Percentiles rank a stretch among this genome's conserved stretches.
Evolutionary conservation across 805 yeast species (phyloP).

Genomic region (Nakazawaea ernobii): DNA sequence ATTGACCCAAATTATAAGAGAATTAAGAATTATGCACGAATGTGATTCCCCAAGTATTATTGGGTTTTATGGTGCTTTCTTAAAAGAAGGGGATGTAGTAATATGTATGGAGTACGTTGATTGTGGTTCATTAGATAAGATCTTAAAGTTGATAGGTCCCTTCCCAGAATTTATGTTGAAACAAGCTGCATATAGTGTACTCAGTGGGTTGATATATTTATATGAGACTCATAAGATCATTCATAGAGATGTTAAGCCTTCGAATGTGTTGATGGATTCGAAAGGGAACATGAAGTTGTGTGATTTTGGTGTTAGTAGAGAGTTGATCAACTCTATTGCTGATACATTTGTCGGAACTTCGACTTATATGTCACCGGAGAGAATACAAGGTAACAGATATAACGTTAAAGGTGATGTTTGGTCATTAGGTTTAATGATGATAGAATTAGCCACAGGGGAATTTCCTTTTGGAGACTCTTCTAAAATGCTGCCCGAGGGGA

Average conservation of each 20-base stretch:
- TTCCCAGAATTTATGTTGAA: slow-evolving; percentile 65
- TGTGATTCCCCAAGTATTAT: slow-evolving; percentile 81
- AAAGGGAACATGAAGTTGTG: slow-evolving; percentile 86
- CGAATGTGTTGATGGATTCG: slow-evolving; percentile 83
- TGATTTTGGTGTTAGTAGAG: slow-evolving; percentile 95
- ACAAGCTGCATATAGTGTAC: slow-evolving; percentile 68
- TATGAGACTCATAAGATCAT: slow-evolving; percentile 83
- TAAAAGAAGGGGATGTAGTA: slow-evolving; percentile 68
- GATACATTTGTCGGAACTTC: slow-evolving; percentile 98
- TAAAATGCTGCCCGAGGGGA: slow-evolving; percentile 63
- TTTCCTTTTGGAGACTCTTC: slow-evolving; percentile 62
- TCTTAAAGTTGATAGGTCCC: slow-evolving; percentile 55
- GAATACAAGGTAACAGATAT: slow-evolving; percentile 92
- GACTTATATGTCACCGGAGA: slow-evolving; percentile 95
- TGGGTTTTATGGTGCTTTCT: slow-evolving; percentile 86
- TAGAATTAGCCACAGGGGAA: slow-evolving; percentile 81
- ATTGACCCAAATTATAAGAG: slow-evolving; percentile 81
- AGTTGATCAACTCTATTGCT: slow-evolving; percentile 87
- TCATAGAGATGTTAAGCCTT: slow-evolving; percentile 95
- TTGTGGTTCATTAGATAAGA: slow-evolving; percentile 86
- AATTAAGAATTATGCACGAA: slow-evolving; percentile 84
- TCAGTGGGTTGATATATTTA: slow-evolving; percentile 75
- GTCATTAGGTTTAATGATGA: slow-evolving; percentile 89
- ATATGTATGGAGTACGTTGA: slow-evolving; percentile 96
- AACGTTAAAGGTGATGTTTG: slow-evolving; percentile 96